Percentiles rank a stretch among this genome's conserved stretches.
phyloP scores from a whole-genome alignment of 441 rosid species.

The Isatis lusitanica region DNA sequence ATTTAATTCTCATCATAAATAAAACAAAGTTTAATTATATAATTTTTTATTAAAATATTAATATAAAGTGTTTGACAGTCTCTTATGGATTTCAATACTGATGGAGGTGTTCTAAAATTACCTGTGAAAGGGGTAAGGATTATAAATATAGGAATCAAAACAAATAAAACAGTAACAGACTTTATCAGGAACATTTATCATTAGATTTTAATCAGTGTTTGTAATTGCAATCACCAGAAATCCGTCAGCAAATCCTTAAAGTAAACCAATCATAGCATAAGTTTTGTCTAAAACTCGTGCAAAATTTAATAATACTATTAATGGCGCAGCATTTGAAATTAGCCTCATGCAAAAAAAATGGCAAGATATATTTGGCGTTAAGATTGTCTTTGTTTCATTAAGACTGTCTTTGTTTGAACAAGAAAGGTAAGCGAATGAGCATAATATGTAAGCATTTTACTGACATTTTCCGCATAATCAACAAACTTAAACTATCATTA shows the following conservation, averaged over 20 bases:
- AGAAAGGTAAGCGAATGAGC: neutral
- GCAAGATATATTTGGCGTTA: neutral
- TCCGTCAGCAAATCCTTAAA: neutral
- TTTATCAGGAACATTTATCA: neutral
- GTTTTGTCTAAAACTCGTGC: constrained; percentile 1
- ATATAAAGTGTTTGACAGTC: too few species aligned
- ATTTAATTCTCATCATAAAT: too few species aligned
- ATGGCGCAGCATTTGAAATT: neutral
- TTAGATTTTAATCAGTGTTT: neutral
- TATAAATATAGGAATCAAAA: neutral
- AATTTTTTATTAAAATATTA: too few species aligned
- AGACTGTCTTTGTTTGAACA: neutral
- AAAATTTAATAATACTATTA: neutral
- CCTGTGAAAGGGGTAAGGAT: neutral
- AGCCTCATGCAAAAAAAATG: neutral
- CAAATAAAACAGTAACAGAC: neutral
- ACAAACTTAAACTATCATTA: constrained; percentile 22
- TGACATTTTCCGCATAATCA: constrained; percentile 6
- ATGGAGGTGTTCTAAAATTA: too few species aligned
- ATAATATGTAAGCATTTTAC: neutral
- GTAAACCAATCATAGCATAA: neutral
- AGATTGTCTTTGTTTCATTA: neutral
- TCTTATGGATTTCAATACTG: too few species aligned
- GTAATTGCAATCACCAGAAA: neutral
- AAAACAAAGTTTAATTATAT: too few species aligned